These are phyloP conservation scores for Populus deltoides DNA, from an alignment of 345 rosid genomes.

Conservation along the genomic window DNA sequence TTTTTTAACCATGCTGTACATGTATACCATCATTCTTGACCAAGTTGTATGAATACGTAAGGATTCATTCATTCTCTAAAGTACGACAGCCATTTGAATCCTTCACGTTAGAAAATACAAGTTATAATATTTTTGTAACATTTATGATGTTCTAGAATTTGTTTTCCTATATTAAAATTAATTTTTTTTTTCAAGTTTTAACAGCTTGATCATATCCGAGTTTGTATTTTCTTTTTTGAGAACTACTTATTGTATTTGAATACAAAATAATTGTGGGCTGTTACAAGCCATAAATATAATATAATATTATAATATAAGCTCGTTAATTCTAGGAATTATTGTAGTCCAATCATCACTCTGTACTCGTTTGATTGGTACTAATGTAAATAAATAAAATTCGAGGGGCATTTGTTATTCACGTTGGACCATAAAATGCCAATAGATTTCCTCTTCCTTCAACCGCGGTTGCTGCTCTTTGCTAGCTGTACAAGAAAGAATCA, in stretches of 20 bases:
- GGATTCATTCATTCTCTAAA: not conserved
- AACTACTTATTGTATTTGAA: too few species aligned
- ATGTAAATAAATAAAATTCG: not conserved
- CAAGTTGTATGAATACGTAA: not conserved
- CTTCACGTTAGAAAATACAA: not conserved
- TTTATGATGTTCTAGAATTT: too few species aligned
- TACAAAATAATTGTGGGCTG: too few species aligned
- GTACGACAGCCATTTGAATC: not conserved
- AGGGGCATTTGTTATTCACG: not conserved
- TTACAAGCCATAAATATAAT: too few species aligned
- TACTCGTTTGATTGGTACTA: not conserved
- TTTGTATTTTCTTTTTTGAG: too few species aligned
- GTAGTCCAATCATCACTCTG: not conserved
- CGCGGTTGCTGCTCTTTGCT: not conserved
- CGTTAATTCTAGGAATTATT: too few species aligned
- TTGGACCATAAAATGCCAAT: not conserved
- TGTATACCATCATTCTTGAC: not conserved
- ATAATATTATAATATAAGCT: too few species aligned
- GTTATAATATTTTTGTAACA: too few species aligned
- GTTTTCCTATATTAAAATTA: too few species aligned
- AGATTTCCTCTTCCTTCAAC: not conserved
- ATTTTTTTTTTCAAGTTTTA: too few species aligned
- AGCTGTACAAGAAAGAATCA: not conserved
- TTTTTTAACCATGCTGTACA: not conserved
- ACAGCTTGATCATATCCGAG: too few species aligned